These are phyloP conservation scores for Panicum virgatum DNA, from an alignment of 202 grass and related monocot genomes.

Conservation along the genomic window DNA sequence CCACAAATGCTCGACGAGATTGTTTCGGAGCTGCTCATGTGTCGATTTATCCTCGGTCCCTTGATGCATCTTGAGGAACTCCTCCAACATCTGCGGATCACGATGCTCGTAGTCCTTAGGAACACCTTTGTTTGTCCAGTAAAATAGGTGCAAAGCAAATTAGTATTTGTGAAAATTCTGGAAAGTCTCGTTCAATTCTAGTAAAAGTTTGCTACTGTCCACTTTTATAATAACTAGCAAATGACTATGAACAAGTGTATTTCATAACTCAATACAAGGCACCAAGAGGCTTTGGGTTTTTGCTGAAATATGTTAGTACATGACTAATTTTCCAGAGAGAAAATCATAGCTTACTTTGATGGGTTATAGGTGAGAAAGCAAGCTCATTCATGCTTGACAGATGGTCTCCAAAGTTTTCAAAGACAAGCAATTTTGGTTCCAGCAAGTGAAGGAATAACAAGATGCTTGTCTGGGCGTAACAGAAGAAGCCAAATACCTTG, in stretches of 20 bases:
- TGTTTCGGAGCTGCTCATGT: no score
- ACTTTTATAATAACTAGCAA: neutral
- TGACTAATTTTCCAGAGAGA: neutral
- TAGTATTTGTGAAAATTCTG: neutral
- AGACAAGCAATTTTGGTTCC: constrained; percentile 55
- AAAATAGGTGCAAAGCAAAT: neutral
- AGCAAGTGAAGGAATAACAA: constrained; percentile 65
- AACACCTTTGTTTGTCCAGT: no score
- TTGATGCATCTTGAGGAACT: no score
- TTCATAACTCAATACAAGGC: neutral
- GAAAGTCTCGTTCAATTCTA: neutral
- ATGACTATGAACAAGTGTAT: neutral
- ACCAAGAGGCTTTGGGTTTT: no score
- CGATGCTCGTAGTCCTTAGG: no score
- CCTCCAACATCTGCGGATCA: no score
- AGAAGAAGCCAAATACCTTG: no score
- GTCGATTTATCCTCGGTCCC: no score
- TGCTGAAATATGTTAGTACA: no score
- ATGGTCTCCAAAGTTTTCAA: constrained; percentile 74
- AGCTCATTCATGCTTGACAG: constrained; percentile 57
- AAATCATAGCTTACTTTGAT: constrained; percentile 22
- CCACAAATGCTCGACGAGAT: no score
- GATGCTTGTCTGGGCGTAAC: no score
- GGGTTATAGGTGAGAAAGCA: constrained; percentile 75
- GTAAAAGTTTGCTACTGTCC: neutral